Percentiles rank a stretch among this genome's conserved stretches.
phyloP scores from a whole-genome alignment of 345 rosid genomes.

The Corymbia maculata region DNA sequence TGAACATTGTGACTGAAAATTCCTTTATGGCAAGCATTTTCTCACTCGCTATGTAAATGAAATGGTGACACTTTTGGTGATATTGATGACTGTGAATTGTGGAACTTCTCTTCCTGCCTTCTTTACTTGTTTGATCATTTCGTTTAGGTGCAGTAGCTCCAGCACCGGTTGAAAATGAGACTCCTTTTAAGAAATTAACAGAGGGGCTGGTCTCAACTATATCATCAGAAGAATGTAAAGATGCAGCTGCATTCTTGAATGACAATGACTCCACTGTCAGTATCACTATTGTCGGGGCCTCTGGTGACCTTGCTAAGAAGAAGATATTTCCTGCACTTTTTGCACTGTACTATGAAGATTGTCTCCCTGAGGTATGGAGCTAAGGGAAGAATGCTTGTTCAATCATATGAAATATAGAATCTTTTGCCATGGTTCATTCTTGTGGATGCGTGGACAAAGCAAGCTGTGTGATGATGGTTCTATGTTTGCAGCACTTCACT shows the following conservation, averaged over 20 bases:
- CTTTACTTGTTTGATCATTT: neutral
- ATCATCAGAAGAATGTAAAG: slow-evolving; percentile 28
- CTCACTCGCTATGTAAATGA: neutral
- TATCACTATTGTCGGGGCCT: slow-evolving; percentile 93
- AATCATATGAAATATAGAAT: neutral
- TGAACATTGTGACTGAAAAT: neutral
- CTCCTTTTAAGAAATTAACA: slow-evolving; percentile 32
- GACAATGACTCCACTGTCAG: slow-evolving; percentile 64
- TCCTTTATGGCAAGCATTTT: neutral
- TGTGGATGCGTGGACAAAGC: neutral
- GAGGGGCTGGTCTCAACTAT: slow-evolving; percentile 28
- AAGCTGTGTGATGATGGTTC: neutral
- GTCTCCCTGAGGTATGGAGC: slow-evolving; percentile 76
- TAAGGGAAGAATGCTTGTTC: neutral
- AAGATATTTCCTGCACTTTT: slow-evolving; percentile 99
- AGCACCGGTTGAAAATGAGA: slow-evolving; percentile 25
- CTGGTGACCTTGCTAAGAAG: slow-evolving; percentile 99
- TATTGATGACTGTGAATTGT: neutral
- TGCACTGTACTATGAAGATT: slow-evolving; percentile 91
- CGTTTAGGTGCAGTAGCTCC: slow-evolving; percentile 54
- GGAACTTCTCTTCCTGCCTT: neutral
- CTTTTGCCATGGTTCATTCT: neutral
- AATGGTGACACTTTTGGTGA: neutral
- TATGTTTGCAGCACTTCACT: slow-evolving; percentile 66
- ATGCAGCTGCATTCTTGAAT: slow-evolving; percentile 21